Conservation (phyloP, 176 grass and related monocot genomes). For the Eleusine coracana region DNA sequence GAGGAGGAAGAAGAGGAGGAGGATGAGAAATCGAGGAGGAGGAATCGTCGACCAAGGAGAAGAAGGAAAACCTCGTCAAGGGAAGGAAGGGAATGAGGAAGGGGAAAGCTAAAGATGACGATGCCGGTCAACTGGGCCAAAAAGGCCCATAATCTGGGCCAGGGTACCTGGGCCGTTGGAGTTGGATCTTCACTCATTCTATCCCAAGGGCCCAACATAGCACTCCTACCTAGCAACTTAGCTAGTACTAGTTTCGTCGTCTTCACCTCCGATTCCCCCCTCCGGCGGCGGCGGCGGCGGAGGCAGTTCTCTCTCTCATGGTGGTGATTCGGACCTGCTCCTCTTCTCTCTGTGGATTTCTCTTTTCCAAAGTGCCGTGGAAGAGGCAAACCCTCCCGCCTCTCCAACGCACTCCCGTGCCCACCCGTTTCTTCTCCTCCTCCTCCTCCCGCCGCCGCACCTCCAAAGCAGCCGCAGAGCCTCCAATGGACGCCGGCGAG, state of each 20-base stretch:
- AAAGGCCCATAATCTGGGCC: neutral
- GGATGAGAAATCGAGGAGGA: neutral
- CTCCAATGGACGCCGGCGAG: constrained; percentile 43
- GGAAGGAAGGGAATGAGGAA: neutral
- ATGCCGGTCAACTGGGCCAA: neutral
- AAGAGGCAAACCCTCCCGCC: constrained; percentile 24
- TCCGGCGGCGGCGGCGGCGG: neutral
- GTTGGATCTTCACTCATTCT: neutral
- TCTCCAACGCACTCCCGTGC: neutral
- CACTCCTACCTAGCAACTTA: neutral
- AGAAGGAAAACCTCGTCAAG: neutral
- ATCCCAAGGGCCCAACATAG: neutral
- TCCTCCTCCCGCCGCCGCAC: constrained; percentile 30
- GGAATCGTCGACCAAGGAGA: neutral
- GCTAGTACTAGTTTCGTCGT: neutral
- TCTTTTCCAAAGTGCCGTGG: constrained; percentile 41
- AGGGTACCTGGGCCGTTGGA: neutral
- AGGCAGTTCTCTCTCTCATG: neutral
- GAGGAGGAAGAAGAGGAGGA: neutral
- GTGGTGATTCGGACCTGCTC: constrained; percentile 29
- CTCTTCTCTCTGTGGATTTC: constrained; percentile 26
- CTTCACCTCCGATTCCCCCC: neutral
- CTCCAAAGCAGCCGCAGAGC: constrained; percentile 38
- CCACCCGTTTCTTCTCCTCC: constrained; percentile 29
- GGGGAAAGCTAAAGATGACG: neutral